Conservation (phyloP, 2,329 filamentous ascomycete species). For the Dactylonectria macrodidyma region DNA sequence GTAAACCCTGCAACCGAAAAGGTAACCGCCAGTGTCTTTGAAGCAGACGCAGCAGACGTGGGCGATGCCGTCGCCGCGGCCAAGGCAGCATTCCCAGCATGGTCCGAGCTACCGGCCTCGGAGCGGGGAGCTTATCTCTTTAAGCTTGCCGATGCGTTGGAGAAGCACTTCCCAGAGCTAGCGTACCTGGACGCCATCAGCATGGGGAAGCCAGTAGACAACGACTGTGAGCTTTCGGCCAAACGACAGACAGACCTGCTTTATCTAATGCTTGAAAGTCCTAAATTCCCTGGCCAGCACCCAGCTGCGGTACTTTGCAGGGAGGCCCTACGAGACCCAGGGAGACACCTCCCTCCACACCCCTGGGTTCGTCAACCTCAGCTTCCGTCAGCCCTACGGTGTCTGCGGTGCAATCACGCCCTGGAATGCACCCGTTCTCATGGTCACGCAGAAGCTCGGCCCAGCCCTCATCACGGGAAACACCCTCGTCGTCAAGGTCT, state of each 20-base stretch:
- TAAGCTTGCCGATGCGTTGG: conserved; percentile 34
- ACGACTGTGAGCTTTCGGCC: not conserved
- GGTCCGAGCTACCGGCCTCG: conserved; percentile 21
- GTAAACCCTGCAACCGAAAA: conserved; percentile 45
- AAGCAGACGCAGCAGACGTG: conserved; percentile 32
- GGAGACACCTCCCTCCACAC: conserved; percentile 9
- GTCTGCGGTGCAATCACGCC: conserved; percentile 72
- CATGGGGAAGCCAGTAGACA: conserved; percentile 31
- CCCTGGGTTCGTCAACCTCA: conserved; percentile 4
- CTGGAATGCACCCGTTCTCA: conserved; percentile 85
- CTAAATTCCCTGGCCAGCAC: not conserved
- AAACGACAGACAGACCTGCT: too few relatives aligned
- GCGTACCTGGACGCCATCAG: conserved; percentile 31
- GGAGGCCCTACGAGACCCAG: not conserved
- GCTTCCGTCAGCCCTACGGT: conserved; percentile 4
- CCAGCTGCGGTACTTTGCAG: not conserved
- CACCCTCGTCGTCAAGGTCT: conserved; percentile 77
- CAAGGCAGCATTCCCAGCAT: conserved; percentile 29
- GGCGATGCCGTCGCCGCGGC: conserved; percentile 34
- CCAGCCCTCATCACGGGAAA: conserved; percentile 79
- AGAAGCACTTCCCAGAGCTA: conserved; percentile 26
- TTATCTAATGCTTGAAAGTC: not conserved
- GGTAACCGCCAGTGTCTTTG: conserved; percentile 33
- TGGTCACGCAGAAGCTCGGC: conserved; percentile 83
- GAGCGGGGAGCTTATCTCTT: conserved; percentile 23